Base-by-base conservation (phyloP, 139 green algal genomes). In the Zygnema circumcarinatum region DNA sequence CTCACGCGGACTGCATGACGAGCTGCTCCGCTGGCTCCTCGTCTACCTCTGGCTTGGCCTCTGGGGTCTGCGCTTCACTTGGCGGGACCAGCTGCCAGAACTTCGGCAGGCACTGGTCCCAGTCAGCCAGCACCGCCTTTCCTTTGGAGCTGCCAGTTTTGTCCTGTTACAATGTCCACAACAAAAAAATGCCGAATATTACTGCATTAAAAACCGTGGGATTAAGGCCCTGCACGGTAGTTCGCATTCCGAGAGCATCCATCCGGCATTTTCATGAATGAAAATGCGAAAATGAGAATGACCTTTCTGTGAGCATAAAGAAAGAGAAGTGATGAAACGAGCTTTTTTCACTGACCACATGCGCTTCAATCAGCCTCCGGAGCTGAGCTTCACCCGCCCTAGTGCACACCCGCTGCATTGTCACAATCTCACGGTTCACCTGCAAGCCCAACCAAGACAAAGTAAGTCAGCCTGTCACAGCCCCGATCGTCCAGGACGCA, bases 71-170 rank as follows among this genome's bases (percentile, higher is more conserved):
- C 38, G 74, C 75, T 92, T 97, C 95, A 36, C 88, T 95, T 33
- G 97, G 97, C 31, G 97, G 97, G 84, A 99, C 97, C 80, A 99
- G 90, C 93, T 99, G 96, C 96, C 96, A 98, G 95, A 99, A 99
- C 88, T 95, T 95, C 54, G 74, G 38, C 88, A 97, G 74, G 1
- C 84, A 76, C 0, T 69, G 81, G n/a, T 91, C 89, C 96, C 96
- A 99, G 90, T 96, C 92, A 1, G 85, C 93, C 72, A 99, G 86
- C 35, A 99, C 89, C 1, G 76, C 68, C 87, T 94, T 90, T 31
- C 81, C 96, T 90, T 94, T 95, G 1, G 80, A 42, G 3, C 91
- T 96, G 79, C 94, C 95, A 31, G 97, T 98, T 87, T 93, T 92
- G 35, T 95, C 94, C 84, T 89, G 84, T 62, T 38, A 33, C 20